Evolutionary conservation across 2,329 filamentous ascomycete genomes (phyloP).

Genomic region (Aspergillus tanneri): DNA sequence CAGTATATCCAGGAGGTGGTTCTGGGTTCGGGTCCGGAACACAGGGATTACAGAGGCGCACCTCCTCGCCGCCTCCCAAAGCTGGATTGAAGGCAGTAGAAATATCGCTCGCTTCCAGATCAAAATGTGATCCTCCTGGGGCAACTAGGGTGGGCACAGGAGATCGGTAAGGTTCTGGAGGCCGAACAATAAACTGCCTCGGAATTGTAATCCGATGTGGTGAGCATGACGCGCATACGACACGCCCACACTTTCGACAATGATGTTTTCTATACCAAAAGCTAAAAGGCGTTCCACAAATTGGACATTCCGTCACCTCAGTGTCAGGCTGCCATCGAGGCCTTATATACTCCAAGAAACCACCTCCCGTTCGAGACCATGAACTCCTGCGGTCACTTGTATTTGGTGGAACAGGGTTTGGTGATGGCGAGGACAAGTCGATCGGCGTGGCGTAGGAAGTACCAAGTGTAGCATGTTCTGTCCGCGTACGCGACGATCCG

Average conservation of each 20-base stretch:
- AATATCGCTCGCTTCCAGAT: constrained; percentile 46
- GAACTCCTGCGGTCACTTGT: constrained; percentile 15
- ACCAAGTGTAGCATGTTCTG: constrained; percentile 19
- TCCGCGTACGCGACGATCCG: constrained; percentile 18
- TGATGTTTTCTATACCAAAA: constrained; percentile 90
- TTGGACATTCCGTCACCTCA: constrained; percentile 79
- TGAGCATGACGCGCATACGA: constrained; percentile 86
- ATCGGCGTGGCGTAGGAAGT: constrained; percentile 36
- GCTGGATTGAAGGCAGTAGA: constrained; percentile 45
- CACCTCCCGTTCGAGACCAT: constrained; percentile 16
- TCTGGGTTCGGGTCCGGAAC: constrained; percentile 67
- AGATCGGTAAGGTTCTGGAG: constrained; percentile 54
- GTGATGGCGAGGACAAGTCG: constrained; percentile 34
- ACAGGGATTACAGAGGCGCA: constrained; percentile 70
- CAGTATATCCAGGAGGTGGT: constrained; percentile 46
- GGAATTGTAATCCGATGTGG: constrained; percentile 95
- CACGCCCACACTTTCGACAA: constrained; percentile 91
- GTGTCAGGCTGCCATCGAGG: constrained; percentile 87
- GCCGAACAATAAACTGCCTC: constrained; percentile 85
- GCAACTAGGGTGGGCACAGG: constrained; percentile 44
- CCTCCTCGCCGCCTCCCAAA: constrained; percentile 65
- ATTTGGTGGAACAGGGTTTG: constrained; percentile 13
- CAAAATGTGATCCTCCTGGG: constrained; percentile 46
- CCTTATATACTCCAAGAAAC: constrained; percentile 52
- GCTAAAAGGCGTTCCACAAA: constrained; percentile 76